Conservation (phyloP, 495 filamentous ascomycete genomes). For the Trichoderma orchidacearum region DNA sequence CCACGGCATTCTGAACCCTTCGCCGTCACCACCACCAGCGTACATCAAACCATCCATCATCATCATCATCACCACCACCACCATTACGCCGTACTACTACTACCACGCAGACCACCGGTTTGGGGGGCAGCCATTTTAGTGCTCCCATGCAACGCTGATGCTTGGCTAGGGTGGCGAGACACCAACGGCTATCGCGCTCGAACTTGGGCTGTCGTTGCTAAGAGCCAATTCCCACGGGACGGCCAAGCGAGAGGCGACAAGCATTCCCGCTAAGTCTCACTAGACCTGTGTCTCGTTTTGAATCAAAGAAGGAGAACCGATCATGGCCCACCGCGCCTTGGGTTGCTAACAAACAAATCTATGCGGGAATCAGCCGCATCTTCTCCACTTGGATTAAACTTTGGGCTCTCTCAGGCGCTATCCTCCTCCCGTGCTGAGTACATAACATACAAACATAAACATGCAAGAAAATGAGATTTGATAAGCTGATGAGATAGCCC, state of each 20-base stretch:
- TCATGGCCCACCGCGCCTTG: background rate
- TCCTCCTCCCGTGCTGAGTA: background rate
- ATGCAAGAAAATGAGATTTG: too few relatives aligned
- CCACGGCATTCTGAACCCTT: background rate
- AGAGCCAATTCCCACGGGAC: background rate
- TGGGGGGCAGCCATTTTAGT: background rate
- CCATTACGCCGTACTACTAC: too few relatives aligned
- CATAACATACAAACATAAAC: background rate
- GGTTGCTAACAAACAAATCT: background rate
- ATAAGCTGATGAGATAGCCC: too few relatives aligned
- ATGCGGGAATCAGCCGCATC: background rate
- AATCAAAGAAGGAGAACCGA: too few relatives aligned
- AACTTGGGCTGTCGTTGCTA: too few relatives aligned
- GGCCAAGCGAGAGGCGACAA: background rate
- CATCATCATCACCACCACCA: too few relatives aligned
- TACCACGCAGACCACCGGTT: background rate
- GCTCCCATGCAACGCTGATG: background rate
- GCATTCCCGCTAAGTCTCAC: background rate
- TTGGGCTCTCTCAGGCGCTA: background rate
- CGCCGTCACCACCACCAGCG: background rate
- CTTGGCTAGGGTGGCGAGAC: background rate
- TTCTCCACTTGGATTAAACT: background rate
- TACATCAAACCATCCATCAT: too few relatives aligned
- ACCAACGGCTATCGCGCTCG: too few relatives aligned
- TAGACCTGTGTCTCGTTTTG: background rate